Evolutionary conservation across 495 filamentous ascomycete species (phyloP), one percentile per base, ranked within the genome.

Genomic region (Lophiotrema nucula): DNA sequence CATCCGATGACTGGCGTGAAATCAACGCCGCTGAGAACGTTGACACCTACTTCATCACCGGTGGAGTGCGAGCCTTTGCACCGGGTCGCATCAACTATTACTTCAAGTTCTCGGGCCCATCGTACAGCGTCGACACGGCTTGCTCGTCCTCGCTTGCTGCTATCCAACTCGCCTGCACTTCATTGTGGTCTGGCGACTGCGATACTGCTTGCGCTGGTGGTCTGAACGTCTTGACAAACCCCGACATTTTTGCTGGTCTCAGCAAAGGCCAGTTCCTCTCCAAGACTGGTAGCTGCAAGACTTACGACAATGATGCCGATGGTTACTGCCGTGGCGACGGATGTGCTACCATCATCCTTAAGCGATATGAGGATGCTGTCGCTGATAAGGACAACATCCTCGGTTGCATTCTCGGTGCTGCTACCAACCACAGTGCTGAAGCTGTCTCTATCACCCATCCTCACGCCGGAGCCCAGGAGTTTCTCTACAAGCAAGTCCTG

Each of bases 1-100:
- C 92, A 1, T 92, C 88, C 59, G 89, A 95, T 53, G 92, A 97
- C 60, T 96, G 90, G 79, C 83, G 88, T 72, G 92, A 96, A 62
- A 87, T 95, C 60, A 95, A 95, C 70, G 89, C 87, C 44, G 86
- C 87, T 15, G 85, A 97, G 65, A 88, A 95, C 56, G 85, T 96
- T 53, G 91, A 95, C 69, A 96, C 90, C 1, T 96, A 96, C 69
- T 96, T 85, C 73, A 96, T 95, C 67, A 90, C 91, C 0, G 91
- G 91, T 44, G 91, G 88, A 65, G 87, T 92, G 16, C 82, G 89
- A 38, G 90, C 91, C 15, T 96, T 96, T 56, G 86, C 85, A 1
- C 89, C 92, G 0, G 92, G 91, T 2, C 81, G 91, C 26, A 92
- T 96, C 68, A 95, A 93, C 65, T 87, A 87, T 66, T 87, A 88